These are phyloP conservation scores for Shiraia sp. DNA, from an alignment of 2,329 filamentous ascomycete genomes.

Conservation along the genomic window DNA sequence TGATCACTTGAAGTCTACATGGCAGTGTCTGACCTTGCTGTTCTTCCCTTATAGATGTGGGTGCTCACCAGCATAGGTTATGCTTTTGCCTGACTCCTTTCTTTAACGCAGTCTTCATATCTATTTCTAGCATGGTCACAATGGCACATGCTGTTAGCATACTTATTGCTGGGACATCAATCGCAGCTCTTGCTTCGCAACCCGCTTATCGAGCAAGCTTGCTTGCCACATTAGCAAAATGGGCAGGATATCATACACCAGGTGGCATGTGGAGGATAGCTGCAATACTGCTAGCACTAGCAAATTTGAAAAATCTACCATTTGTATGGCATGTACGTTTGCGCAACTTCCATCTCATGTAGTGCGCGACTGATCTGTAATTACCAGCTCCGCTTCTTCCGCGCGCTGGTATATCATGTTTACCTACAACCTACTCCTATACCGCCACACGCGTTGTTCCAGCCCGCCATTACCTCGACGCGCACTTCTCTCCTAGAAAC, in stretches of 20 bases:
- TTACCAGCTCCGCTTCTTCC: slow-evolving; percentile 50
- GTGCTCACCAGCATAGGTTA: background rate
- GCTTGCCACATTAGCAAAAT: slow-evolving; percentile 13
- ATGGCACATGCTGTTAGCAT: slow-evolving; percentile 25
- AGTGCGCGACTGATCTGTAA: slow-evolving; percentile 10
- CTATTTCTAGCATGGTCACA: slow-evolving; percentile 23
- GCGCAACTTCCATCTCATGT: background rate
- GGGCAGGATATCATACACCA: slow-evolving; percentile 35
- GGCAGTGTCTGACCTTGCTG: background rate
- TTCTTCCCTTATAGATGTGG: background rate
- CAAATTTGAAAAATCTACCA: slow-evolving; percentile 76
- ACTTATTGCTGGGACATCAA: slow-evolving; percentile 23
- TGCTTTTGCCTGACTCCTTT: background rate
- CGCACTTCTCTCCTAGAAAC: slow-evolving; percentile 60
- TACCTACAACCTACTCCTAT: slow-evolving; percentile 50
- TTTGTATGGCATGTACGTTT: slow-evolving; percentile 73
- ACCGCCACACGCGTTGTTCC: slow-evolving; percentile 69
- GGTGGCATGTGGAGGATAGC: slow-evolving; percentile 42
- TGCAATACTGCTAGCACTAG: slow-evolving; percentile 37
- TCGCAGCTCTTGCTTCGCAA: slow-evolving; percentile 28
- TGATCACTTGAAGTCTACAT: background rate
- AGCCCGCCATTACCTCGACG: slow-evolving; percentile 68
- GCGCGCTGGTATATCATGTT: slow-evolving; percentile 52
- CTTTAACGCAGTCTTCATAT: slow-evolving; percentile 10
- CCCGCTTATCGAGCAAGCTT: slow-evolving; percentile 21